Evolutionary conservation across 495 filamentous ascomycete species (phyloP).

Genomic region (Neurospora hispaniola): DNA sequence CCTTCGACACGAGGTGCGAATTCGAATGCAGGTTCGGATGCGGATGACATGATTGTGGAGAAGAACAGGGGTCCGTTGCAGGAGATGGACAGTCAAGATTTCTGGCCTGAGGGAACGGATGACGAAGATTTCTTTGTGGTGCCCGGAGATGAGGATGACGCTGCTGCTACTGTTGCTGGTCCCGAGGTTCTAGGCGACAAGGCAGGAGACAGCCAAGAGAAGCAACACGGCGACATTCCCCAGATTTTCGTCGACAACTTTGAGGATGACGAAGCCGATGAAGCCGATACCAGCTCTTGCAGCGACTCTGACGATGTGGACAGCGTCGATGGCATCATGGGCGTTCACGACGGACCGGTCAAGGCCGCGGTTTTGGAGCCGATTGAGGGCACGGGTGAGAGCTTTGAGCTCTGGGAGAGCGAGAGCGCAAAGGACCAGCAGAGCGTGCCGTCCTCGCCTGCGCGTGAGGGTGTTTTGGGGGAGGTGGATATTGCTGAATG

Average conservation of each 20-base stretch:
- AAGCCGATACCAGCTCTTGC: constrained; percentile 3
- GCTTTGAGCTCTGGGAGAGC: constrained; percentile 58
- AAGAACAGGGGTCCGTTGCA: constrained; percentile 55
- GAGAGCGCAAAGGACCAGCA: constrained; percentile 44
- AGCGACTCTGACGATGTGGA: constrained; percentile 7
- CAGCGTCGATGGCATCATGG: constrained; percentile 40
- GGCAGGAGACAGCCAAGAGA: neutral
- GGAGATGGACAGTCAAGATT: constrained; percentile 62
- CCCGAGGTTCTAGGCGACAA: neutral
- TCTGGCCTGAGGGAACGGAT: constrained; percentile 59
- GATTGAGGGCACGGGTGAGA: constrained; percentile 41
- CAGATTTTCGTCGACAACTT: constrained; percentile 7
- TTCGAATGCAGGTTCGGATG: constrained; percentile 2
- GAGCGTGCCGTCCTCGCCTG: constrained; percentile 17
- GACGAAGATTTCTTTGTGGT: constrained; percentile 48
- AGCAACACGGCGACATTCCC: neutral
- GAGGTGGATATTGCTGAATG: neutral
- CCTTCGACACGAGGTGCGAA: constrained; percentile 1
- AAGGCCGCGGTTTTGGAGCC: constrained; percentile 38
- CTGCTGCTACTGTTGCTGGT: constrained; percentile 2
- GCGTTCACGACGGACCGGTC: constrained; percentile 25
- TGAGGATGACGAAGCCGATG: constrained; percentile 3
- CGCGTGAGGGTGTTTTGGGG: constrained; percentile 1
- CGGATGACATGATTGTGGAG: constrained; percentile 35
- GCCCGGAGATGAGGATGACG: constrained; percentile 45